Conservation (phyloP, 2,329 filamentous ascomycete genomes). For the Blumeriella jaapii region DNA sequence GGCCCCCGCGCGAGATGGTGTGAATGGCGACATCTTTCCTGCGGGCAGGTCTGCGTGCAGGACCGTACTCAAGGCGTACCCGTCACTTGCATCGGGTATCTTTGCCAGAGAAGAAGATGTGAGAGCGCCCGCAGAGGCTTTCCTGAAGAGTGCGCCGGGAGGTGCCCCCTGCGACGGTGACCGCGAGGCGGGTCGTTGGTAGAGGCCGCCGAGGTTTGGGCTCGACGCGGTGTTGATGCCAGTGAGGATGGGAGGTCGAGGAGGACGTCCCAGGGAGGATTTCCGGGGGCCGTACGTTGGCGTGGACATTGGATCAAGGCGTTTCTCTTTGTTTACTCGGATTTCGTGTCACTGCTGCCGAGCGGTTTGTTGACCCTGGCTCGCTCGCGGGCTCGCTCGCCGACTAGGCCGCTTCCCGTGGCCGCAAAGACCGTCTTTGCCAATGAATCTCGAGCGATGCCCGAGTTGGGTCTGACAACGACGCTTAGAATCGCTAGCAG, state of each 20-base stretch:
- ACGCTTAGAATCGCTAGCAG: no score
- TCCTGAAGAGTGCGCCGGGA: conserved; percentile 45
- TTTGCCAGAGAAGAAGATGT: conserved; percentile 50
- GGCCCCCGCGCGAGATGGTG: conserved; percentile 39
- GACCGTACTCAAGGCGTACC: conserved; percentile 48
- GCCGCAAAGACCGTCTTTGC: no score
- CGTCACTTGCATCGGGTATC: conserved; percentile 55
- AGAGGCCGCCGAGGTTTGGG: conserved; percentile 41
- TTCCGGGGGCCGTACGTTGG: no score
- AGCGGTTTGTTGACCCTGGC: no score
- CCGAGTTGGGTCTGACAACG: no score
- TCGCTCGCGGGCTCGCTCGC: no score
- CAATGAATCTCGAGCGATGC: no score
- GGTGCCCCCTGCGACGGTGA: conserved; percentile 6
- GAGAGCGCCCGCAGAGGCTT: conserved; percentile 60
- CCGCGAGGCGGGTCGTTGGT: conserved; percentile 12
- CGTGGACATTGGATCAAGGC: no score
- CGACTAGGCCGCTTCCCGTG: no score
- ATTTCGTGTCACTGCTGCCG: no score
- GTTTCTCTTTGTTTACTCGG: conserved; percentile 2
- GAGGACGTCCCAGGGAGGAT: conserved; percentile 25
- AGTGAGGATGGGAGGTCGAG: conserved; percentile 23
- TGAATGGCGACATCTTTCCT: conserved; percentile 41
- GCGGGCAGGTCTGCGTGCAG: conserved; percentile 32
- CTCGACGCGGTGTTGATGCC: conserved; percentile 41